Percentiles rank a stretch among this genome's conserved stretches.
These are phyloP conservation scores for Vaccinium myrtillus DNA, from an alignment of 148 eudicot species.

Conservation along the genomic window DNA sequence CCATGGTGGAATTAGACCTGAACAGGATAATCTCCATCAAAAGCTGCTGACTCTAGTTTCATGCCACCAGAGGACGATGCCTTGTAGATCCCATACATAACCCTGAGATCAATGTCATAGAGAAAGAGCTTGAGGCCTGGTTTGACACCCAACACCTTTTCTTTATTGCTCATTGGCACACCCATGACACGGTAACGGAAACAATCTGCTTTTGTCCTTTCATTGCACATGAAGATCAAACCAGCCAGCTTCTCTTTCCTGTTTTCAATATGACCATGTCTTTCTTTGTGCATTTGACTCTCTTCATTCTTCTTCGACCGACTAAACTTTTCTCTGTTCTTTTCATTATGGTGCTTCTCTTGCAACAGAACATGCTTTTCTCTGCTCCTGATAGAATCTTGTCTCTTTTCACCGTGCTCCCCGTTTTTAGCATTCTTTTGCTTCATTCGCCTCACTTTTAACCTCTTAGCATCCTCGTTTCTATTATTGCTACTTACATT, in stretches of 20 bases:
- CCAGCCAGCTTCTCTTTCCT: conserved; percentile 40
- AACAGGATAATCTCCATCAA: conserved; percentile 72
- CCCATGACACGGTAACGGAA: conserved; percentile 67
- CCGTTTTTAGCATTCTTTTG: not conserved
- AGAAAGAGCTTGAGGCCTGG: conserved; percentile 76
- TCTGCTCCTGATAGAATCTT: not conserved
- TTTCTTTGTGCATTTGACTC: conserved; percentile 17
- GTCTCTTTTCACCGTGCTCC: not conserved
- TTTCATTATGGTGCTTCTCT: not conserved
- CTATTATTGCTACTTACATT: conserved; percentile 7
- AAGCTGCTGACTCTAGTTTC: conserved; percentile 78
- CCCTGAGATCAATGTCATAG: conserved; percentile 67
- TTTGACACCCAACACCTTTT: conserved; percentile 54
- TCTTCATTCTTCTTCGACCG: not conserved
- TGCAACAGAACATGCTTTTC: not conserved
- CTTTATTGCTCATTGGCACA: conserved; percentile 46
- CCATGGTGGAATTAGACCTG: conserved; percentile 43
- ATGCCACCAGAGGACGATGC: conserved; percentile 73
- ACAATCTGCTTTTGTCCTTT: conserved; percentile 81
- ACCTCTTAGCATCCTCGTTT: not conserved
- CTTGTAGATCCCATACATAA: conserved; percentile 68
- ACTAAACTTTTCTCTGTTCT: not conserved
- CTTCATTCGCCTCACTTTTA: not conserved
- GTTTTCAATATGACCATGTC: conserved; percentile 20
- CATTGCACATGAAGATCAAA: conserved; percentile 76